Evolutionary conservation across 345 rosid species (phyloP), one percentile per base, ranked within the genome.

Genomic region (Eutrema japonicum): DNA sequence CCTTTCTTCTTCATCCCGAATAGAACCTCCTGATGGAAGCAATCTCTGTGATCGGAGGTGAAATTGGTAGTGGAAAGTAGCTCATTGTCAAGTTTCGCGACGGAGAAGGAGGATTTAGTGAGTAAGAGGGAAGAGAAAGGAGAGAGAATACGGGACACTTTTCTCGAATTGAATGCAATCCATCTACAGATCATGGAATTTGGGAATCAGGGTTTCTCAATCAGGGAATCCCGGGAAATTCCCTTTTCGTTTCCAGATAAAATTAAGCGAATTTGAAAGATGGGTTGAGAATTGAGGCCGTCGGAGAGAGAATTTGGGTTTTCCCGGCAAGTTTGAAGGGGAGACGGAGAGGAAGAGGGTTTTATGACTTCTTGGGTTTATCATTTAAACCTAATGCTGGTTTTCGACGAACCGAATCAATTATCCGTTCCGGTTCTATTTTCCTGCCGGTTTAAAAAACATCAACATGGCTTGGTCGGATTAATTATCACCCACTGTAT

Each of bases 171-270:
- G 12, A 77, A 49, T 68, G 58, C 75, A 38, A 68, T 64, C 82
- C 79, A 83, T 78, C 78, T 83, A 64, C 47, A 60, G 70, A 87
- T 82, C 91, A 87, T 85, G 77, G 80, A 58, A 60, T 66, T 65
- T 1, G 64, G 37, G 62, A 7, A 56, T 6, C 46, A 65, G 57
- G 62, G 55, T 75, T 56, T 65, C 1, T 0, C 52, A 38, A 36
- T 55, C 29, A 42, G 33, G 16, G 10, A 29, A n/a, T n/a, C n/a
- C n/a, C n/a, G n/a, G 42, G 54, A 75, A 71, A 61, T 26, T 30
- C 59, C 60, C 33, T 35, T 35, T 22, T n/a, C 14, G 60, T 38
- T 67, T 13, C 45, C 13, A 2, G 32, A 18, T 36, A 45, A 54
- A 51, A 48, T 52, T 48, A 27, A 16, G 71, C 59, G 2, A 32